Percentiles rank a stretch among this genome's conserved stretches.
Evolutionary conservation across 805 yeast species (phyloP).

Genomic region (Pichia manshurica): DNA sequence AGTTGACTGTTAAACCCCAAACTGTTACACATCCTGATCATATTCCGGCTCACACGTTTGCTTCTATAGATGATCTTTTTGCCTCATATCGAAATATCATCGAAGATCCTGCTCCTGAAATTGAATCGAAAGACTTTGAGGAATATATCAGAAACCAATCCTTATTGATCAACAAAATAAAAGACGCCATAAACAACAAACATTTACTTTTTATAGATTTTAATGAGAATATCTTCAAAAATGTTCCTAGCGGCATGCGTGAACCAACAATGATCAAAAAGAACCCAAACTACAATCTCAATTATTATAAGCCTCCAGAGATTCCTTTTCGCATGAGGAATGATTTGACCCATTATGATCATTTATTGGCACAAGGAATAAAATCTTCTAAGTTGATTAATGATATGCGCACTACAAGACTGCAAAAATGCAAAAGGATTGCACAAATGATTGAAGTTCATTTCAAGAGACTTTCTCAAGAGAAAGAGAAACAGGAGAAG

Average conservation of each 20-base stretch:
- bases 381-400: slow-evolving; percentile 64
- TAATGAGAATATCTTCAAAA: slow-evolving; percentile 40
- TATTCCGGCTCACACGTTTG: slow-evolving; percentile 40
- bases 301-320: slow-evolving; percentile 31
- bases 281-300: slow-evolving; percentile 27
- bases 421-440: slow-evolving; percentile 62
- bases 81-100: slow-evolving; percentile 53
- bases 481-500: slow-evolving; percentile 72
- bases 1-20: slow-evolving; percentile 37
- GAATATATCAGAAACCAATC: slow-evolving; percentile 50
- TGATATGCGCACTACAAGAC: slow-evolving; percentile 57
- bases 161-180: slow-evolving; percentile 37
- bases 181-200: slow-evolving; percentile 40
- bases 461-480: slow-evolving; percentile 81
- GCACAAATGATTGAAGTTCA: slow-evolving; percentile 81
- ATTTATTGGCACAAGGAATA: slow-evolving; percentile 69
- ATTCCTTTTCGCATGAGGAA: slow-evolving; percentile 36
- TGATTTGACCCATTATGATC: slow-evolving; percentile 58
- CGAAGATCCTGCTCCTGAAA: slow-evolving; percentile 43
- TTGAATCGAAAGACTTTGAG: slow-evolving; percentile 55
- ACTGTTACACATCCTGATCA: slow-evolving; percentile 58
- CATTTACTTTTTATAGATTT: slow-evolving; percentile 39
- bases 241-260: slow-evolving; percentile 37
- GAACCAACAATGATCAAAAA: slow-evolving; percentile 35
- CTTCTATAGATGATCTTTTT: slow-evolving; percentile 39